Evolutionary conservation across 768 basidiomycete species (phyloP), one percentile per base, ranked within the genome.

Genomic region (Boletus coccyginus): DNA sequence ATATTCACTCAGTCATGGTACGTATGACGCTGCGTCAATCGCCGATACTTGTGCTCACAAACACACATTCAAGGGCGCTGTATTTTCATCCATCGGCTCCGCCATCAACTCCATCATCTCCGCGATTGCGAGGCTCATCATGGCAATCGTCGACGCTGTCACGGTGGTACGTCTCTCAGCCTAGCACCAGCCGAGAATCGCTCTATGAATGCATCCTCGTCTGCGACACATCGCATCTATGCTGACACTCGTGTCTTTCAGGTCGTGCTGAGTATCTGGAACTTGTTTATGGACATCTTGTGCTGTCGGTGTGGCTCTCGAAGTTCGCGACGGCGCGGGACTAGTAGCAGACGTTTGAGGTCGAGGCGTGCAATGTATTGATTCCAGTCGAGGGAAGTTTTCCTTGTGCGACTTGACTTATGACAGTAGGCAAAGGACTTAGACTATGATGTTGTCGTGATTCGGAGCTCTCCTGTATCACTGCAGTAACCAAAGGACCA

Each of bases 191-290:
- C 42, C 8, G 24, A 19, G 11, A 36, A 36, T n/a, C 46, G 7
- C n/a, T 31, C 13, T 29, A 11, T 27, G 2, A 6, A 27, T 19
- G 21, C 5, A 31, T 41, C 46, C n/a, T 38, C 16, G 14, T 38
- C 10, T 40, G n/a, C n/a, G n/a, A 40, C n/a, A 10, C 39, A 19
- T 19, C 10, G 9, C n/a, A n/a, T 41, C 19, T 13, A 29, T 21
- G 19, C 3, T 19, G 44, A 45, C 19, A 32, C 14, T 19, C 7
- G 19, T 21, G 4, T 35, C 9, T 33, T 39, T 58, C 59, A 88
- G 87, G 73, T 88, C 40, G 75, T 87, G 45, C 82, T 86, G 11
- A 81, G 84, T 0, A 87, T 87, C 55, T 82, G 86, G 62, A 77
- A 87, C 62, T 65, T 85, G 39, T 83, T 88, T 54, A 56, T 72